Percentiles rank a stretch among this genome's conserved stretches.
Evolutionary conservation across 1,284 basidiomycete species (phyloP).

Genomic region (Irpex rosettiformis): DNA sequence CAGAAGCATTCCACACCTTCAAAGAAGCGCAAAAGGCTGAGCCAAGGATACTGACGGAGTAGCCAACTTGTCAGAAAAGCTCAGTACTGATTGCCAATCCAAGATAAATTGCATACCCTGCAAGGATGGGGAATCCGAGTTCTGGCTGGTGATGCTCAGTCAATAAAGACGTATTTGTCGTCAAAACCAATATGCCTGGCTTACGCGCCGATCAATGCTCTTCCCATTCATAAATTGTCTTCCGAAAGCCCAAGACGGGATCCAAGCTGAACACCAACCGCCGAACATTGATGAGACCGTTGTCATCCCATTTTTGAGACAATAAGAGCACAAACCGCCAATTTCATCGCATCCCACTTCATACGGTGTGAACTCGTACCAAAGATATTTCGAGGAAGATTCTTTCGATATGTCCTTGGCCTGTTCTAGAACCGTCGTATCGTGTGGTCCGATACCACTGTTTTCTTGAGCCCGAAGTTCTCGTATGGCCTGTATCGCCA

Average conservation of each 20-base stretch:
- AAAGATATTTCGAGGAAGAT: slow-evolving; percentile 25
- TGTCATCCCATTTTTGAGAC: neutral
- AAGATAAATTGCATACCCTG: slow-evolving; percentile 26
- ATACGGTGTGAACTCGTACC: slow-evolving; percentile 41
- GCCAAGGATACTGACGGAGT: slow-evolving; percentile 32
- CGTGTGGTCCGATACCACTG: slow-evolving; percentile 18
- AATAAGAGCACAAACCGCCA: slow-evolving; percentile 28
- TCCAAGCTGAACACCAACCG: slow-evolving; percentile 30
- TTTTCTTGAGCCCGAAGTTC: slow-evolving; percentile 22
- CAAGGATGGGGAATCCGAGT: slow-evolving; percentile 35
- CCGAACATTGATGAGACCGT: neutral
- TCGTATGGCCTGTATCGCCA: slow-evolving; percentile 21
- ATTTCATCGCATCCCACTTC: slow-evolving; percentile 40
- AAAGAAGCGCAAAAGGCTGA: slow-evolving; percentile 41
- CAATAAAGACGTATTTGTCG: neutral
- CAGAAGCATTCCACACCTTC: slow-evolving; percentile 23
- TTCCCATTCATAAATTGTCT: slow-evolving; percentile 33
- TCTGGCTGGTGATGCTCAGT: slow-evolving; percentile 28
- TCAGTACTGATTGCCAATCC: neutral
- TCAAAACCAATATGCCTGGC: slow-evolving; percentile 10
- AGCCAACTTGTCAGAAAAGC: slow-evolving; percentile 1
- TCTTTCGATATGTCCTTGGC: slow-evolving; percentile 12
- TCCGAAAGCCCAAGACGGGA: slow-evolving; percentile 40
- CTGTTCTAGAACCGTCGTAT: slow-evolving; percentile 15
- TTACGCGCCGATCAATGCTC: slow-evolving; percentile 30